A percentile compares a stretch with the other conserved stretches of the same genome.
Conservation (phyloP, 306 rosid genomes). For the Quillaja saponaria region DNA sequence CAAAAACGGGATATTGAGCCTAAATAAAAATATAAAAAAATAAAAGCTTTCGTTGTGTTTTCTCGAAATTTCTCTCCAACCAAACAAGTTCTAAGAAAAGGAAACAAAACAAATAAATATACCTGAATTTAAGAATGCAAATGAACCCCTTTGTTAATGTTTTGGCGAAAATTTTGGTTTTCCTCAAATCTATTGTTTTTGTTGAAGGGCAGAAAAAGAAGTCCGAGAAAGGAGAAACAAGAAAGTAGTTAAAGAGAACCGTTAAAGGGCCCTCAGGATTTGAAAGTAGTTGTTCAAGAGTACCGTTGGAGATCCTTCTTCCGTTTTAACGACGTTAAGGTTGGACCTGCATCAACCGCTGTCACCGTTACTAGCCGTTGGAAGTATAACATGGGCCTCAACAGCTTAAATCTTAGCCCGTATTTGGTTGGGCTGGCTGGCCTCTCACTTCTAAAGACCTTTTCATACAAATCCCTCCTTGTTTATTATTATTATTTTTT, state of each 20-base stretch:
- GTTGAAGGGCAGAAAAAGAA: constrained; percentile 22
- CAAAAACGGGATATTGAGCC: not conserved
- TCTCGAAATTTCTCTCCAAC: too few relatives aligned
- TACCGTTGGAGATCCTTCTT: too few relatives aligned
- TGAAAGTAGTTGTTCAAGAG: constrained; percentile 6
- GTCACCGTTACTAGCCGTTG: constrained; percentile 45
- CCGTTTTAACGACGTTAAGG: constrained; percentile 11
- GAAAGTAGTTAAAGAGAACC: constrained; percentile 38
- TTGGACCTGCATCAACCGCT: constrained; percentile 19
- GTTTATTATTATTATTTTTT: too few relatives aligned
- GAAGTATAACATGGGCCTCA: constrained; percentile 5
- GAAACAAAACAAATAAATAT: too few relatives aligned
- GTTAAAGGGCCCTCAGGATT: constrained; percentile 32
- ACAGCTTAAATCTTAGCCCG: too few relatives aligned
- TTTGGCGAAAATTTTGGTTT: constrained; percentile 3
- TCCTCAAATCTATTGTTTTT: not conserved
- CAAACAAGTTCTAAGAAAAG: too few relatives aligned
- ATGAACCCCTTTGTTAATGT: not conserved
- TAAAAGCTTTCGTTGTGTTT: constrained; percentile 3
- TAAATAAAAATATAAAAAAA: not conserved
- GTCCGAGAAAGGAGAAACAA: constrained; percentile 1
- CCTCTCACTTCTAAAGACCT: too few relatives aligned
- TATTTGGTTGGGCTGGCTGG: too few relatives aligned
- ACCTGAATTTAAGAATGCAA: too few relatives aligned
- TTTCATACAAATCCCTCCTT: too few relatives aligned